Evolutionary conservation across 2,329 filamentous ascomycete genomes (phyloP).

Genomic region (Colletotrichum trifolii): DNA sequence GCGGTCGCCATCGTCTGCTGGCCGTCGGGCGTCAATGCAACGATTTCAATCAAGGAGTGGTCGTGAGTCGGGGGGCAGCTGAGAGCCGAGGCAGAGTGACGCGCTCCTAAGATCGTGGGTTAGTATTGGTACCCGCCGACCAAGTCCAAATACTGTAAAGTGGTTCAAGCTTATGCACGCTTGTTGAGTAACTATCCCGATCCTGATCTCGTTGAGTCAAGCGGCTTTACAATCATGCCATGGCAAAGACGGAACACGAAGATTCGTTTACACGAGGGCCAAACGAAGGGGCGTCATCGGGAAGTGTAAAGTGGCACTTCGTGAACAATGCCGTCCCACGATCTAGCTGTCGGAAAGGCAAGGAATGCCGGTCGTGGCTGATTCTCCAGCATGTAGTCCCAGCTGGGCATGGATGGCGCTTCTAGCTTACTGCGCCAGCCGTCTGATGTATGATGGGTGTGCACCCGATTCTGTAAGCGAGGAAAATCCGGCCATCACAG

Average conservation of each 20-base stretch:
- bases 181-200: slow-evolving; percentile 9
- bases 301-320: slow-evolving; percentile 27
- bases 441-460: slow-evolving; percentile 25
- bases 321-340: slow-evolving; percentile 29
- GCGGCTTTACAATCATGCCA: slow-evolving; percentile 34
- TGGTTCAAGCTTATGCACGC: slow-evolving; percentile 28
- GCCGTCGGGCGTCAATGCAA: slow-evolving; percentile 23
- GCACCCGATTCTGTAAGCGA: not conserved
- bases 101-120: not conserved
- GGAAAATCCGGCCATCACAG: not conserved
- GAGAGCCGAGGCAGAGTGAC: not conserved
- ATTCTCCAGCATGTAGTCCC: slow-evolving; percentile 12
- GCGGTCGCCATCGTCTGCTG: slow-evolving; percentile 2
- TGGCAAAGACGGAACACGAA: slow-evolving; percentile 9
- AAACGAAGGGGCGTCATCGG: slow-evolving; percentile 17
- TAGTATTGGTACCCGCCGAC: slow-evolving; percentile 5
- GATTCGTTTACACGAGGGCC: slow-evolving; percentile 3
- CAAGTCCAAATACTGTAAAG: not conserved
- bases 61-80: slow-evolving; percentile 9
- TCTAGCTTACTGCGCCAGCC: slow-evolving; percentile 12
- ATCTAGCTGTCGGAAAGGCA: slow-evolving; percentile 16
- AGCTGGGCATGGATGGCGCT: slow-evolving; percentile 29
- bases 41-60: not conserved
- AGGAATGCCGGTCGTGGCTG: slow-evolving; percentile 31
- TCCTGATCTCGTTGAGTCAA: slow-evolving; percentile 25